These are phyloP conservation scores for Karstenula rhodostoma DNA, from an alignment of 2,329 filamentous ascomycete species.

Conservation along the genomic window DNA sequence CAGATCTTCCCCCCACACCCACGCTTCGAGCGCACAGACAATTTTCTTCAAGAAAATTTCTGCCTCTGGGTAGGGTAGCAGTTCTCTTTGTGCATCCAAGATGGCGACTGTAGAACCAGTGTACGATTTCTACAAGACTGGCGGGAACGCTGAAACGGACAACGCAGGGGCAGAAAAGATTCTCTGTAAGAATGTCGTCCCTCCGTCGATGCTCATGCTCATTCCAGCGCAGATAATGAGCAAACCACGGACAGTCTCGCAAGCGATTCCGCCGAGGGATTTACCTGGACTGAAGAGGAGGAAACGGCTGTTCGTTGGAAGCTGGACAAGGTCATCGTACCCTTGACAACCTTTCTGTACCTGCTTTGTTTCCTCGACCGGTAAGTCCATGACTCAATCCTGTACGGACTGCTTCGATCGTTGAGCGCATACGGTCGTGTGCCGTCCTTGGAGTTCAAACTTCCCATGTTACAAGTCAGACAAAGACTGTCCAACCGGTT, in stretches of 20 bases:
- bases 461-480: too few relatives aligned
- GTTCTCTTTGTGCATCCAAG: neutral
- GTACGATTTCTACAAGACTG: neutral
- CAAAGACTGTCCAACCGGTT: neutral
- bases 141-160: slow-evolving; percentile 11
- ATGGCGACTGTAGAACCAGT: slow-evolving; percentile 3
- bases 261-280: slow-evolving; percentile 44
- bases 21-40: slow-evolving; percentile 3
- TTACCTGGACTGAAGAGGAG: slow-evolving; percentile 61
- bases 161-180: slow-evolving; percentile 31
- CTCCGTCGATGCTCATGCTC: slow-evolving; percentile 10
- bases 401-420: neutral
- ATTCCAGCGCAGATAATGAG: slow-evolving; percentile 31
- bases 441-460: neutral
- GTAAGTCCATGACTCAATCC: slow-evolving; percentile 24
- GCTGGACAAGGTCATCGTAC: slow-evolving; percentile 62
- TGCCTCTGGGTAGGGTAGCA: neutral
- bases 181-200: slow-evolving; percentile 29
- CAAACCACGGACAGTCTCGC: slow-evolving; percentile 25
- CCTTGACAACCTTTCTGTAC: slow-evolving; percentile 62
- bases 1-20: slow-evolving; percentile 28
- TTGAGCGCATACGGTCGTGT: neutral
- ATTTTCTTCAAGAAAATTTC: neutral
- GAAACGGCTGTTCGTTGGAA: slow-evolving; percentile 60
- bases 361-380: slow-evolving; percentile 61